Conservation (phyloP, 345 rosid species). For the Brassica rapa region DNA sequence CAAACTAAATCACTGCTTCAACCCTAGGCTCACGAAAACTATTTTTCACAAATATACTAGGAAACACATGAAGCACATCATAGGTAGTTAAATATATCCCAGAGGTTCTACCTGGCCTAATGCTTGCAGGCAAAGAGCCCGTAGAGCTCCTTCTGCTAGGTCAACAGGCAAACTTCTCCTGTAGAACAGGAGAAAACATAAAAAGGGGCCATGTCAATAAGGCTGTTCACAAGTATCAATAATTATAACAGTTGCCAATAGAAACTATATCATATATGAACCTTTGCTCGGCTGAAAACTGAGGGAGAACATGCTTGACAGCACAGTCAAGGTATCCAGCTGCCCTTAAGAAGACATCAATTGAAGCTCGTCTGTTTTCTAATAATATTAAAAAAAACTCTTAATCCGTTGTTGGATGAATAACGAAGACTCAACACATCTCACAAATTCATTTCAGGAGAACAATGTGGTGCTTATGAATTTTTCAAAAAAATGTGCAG, state of each 20-base stretch:
- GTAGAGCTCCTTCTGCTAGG: constrained; percentile 87
- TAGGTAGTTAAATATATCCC: neutral
- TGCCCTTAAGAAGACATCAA: constrained; percentile 93
- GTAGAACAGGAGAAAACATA: constrained; percentile 24
- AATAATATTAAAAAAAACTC: constrained; percentile 8
- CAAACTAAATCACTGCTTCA: neutral
- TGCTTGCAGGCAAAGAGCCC: constrained; percentile 92
- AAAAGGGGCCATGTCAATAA: neutral
- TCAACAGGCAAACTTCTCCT: constrained; percentile 95
- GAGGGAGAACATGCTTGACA: constrained; percentile 83
- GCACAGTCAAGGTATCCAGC: constrained; percentile 97
- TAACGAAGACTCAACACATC: constrained; percentile 2
- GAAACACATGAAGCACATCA: constrained; percentile 11
- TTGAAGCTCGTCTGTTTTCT: constrained; percentile 85
- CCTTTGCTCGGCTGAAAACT: constrained; percentile 73
- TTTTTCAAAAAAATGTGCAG: neutral
- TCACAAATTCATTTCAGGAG: neutral
- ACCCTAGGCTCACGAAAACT: neutral
- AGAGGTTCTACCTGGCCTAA: constrained; percentile 75
- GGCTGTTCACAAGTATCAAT: neutral
- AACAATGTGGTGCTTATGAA: neutral
- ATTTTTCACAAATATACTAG: constrained; percentile 3
- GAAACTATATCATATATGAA: constrained; percentile 37
- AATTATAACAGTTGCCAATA: neutral
- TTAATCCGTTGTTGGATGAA: neutral